Conservation (phyloP, 2,329 filamentous ascomycete genomes). For the Chrysosporium keratinophilum region DNA sequence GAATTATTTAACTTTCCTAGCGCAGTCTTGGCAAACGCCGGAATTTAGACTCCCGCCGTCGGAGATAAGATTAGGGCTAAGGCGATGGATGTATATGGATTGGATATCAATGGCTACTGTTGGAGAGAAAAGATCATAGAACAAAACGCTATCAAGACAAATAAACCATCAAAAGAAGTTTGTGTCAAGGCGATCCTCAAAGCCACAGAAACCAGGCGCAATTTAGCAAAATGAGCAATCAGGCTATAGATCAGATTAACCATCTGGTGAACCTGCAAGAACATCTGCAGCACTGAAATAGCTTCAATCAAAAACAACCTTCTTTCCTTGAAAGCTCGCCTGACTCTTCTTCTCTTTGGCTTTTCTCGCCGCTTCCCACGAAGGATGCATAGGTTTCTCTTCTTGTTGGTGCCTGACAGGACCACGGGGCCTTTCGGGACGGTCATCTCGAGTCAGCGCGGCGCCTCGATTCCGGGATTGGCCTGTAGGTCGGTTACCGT, state of each 20-base stretch:
- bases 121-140: no score
- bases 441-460: not conserved
- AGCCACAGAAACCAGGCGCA: no score
- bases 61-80: constrained; percentile 3
- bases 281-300: not conserved
- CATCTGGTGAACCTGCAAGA: no score
- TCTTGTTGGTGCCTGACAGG: constrained; percentile 24
- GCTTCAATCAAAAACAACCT: constrained; percentile 49
- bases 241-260: not conserved
- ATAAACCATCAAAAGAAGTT: no score
- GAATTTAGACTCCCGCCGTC: not conserved
- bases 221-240: no score
- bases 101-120: not conserved
- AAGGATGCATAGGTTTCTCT: constrained; percentile 50
- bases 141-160: no score
- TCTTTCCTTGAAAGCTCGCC: constrained; percentile 49
- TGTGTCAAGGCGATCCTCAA: no score
- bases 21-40: not conserved
- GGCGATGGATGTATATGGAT: not conserved
- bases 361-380: constrained; percentile 53
- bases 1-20: not conserved
- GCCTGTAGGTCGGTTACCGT: constrained; percentile 17
- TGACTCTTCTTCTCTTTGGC: constrained; percentile 44
- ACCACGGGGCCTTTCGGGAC: constrained; percentile 4
- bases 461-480: not conserved